These are phyloP conservation scores for Lizanozyma gosingica DNA, from an alignment of 1,139 yeast genomes.

Conservation along the genomic window DNA sequence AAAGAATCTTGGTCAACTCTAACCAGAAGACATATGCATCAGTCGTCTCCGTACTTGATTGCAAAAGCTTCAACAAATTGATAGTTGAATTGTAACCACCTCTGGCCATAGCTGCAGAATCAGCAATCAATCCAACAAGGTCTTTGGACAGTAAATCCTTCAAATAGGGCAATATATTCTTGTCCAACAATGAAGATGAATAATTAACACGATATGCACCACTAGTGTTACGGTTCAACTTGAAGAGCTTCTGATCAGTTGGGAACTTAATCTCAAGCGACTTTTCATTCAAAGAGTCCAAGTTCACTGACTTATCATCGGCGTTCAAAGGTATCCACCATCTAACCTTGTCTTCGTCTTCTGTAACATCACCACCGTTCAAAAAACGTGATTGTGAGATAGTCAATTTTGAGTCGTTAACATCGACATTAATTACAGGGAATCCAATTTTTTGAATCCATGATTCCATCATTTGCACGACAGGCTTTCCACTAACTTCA, in stretches of 20 bases:
- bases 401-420: conserved; percentile 18
- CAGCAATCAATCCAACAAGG: conserved; percentile 61
- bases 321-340: conserved; percentile 71
- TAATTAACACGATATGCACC: conserved; percentile 67
- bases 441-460: conserved; percentile 49
- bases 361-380: conserved; percentile 43
- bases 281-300: conserved; percentile 9
- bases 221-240: conserved; percentile 51
- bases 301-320: conserved; percentile 13
- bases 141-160: conserved; percentile 45
- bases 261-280: conserved; percentile 6
- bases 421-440: conserved; percentile 35
- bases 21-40: conserved; percentile 59
- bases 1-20: conserved; percentile 41
- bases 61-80: conserved; percentile 37
- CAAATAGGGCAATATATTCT: conserved; percentile 35
- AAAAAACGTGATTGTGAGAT: conserved; percentile 49
- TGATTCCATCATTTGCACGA: conserved; percentile 36
- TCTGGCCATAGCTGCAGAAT: conserved; percentile 48
- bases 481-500: conserved; percentile 37
- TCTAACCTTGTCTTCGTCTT: conserved; percentile 37
- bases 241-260: conserved; percentile 30
- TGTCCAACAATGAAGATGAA: conserved; percentile 37
- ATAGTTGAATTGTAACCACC: conserved; percentile 50
- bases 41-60: conserved; percentile 36